These are phyloP conservation scores for Myrmaecium sp. DNA, from an alignment of 2,329 filamentous ascomycete species.

Conservation along the genomic window DNA sequence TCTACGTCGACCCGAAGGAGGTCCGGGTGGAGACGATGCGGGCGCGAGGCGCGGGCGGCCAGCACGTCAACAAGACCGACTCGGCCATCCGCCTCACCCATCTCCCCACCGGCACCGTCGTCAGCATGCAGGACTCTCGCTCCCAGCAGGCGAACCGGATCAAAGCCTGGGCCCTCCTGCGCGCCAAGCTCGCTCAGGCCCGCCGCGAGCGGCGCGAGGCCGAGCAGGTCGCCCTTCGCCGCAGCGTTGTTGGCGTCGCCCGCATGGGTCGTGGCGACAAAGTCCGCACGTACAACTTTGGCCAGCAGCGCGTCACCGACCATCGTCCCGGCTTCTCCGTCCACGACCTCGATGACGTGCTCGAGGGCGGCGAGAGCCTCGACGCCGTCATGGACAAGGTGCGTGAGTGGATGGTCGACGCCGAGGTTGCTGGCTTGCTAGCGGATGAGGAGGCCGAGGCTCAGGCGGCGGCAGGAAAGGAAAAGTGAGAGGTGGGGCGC, in stretches of 20 bases:
- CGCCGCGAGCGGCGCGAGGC: slow-evolving; percentile 72
- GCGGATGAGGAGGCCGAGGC: slow-evolving; percentile 14
- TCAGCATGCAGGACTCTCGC: slow-evolving; percentile 82
- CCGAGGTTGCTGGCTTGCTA: slow-evolving; percentile 56
- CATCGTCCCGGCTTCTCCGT: slow-evolving; percentile 68
- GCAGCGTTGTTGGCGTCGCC: slow-evolving; percentile 62
- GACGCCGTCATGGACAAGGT: slow-evolving; percentile 66
- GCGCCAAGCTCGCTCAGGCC: slow-evolving; percentile 64
- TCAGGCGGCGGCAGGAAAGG: slow-evolving; percentile 2
- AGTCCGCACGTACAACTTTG: slow-evolving; percentile 77
- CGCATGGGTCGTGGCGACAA: slow-evolving; percentile 85
- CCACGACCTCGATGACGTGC: slow-evolving; percentile 64
- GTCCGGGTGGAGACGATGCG: slow-evolving; percentile 80
- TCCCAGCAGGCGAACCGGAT: slow-evolving; percentile 83
- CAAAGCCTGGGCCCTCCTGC: slow-evolving; percentile 70
- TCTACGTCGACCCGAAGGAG: slow-evolving; percentile 73
- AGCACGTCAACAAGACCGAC: slow-evolving; percentile 98
- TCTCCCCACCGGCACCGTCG: slow-evolving; percentile 66
- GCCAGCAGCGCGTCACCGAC: slow-evolving; percentile 69
- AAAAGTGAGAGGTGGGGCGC: neutral
- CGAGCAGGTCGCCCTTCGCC: slow-evolving; percentile 53
- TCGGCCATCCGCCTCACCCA: slow-evolving; percentile 89
- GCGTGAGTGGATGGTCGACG: slow-evolving; percentile 54
- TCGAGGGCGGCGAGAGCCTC: slow-evolving; percentile 56
- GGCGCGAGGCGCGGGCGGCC: slow-evolving; percentile 78